Base-by-base conservation (phyloP, 2,329 filamentous ascomycete genomes). In the Pseudogymnoascus verrucosus region DNA sequence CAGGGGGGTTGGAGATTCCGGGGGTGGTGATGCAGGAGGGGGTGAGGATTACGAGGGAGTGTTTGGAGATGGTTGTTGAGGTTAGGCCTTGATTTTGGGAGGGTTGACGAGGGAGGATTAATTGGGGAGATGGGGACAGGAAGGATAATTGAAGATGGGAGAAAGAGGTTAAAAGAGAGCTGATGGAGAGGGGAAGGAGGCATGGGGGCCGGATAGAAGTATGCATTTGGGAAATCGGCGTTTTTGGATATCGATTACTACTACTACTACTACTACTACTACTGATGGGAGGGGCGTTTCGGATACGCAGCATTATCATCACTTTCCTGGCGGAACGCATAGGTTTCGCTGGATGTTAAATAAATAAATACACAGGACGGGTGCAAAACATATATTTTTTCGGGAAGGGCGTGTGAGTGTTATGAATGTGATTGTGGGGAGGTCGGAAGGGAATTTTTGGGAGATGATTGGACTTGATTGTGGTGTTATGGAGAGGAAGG, bases 1-100 rank as follows among this genome's bases (percentile, higher is more conserved):
- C n/a, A n/a, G n/a, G n/a, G n/a, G n/a, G 51, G 68, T 78, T 88
- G 12, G 85, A 84, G 34, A 73, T 89, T 44, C 85, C 87, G 11
- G 78, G 80, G 63, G 71, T 77, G 2, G 84, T 87, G n/a, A 75
- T 88, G 12, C 82, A 87, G 26, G 83, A 89, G 67, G 84, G 84
- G 4, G 76, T 88, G n/a, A 80, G 79, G 67, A 77, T 83, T 34
- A 85, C 85, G 28, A 78, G 81, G 64, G 84, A 87, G 68, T 81
- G 80, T 66, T 75, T 88, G 44, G 84, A 86, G 66, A 47, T 63
- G 36, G 71, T 74, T 72, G 73, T 71, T 66, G 71, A 74, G 62
- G 66, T 74, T 23, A 40, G 57, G 11, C 57, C 57, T 14, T 36
- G 23, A 23, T 31, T 5, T 5, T 7, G 4, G 26, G 1, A n/a